Evolutionary conservation across 495 filamentous ascomycete genomes (phyloP).

Genomic region (Parathielavia appendiculata): DNA sequence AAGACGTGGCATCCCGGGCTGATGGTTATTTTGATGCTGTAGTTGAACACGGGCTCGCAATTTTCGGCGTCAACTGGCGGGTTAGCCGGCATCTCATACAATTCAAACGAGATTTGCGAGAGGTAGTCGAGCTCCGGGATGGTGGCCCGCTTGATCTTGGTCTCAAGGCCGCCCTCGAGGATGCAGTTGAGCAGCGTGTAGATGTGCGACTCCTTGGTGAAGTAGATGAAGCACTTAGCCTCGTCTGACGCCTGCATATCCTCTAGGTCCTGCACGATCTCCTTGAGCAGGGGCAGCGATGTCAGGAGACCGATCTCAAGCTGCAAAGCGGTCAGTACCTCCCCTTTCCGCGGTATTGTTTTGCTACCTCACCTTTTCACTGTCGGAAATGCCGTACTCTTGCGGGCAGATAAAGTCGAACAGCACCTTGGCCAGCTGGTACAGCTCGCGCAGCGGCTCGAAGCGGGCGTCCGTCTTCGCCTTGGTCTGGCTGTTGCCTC

Average conservation of each 20-base stretch:
- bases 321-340: constrained; percentile 24
- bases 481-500: constrained; percentile 69
- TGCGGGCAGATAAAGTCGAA: constrained; percentile 99
- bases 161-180: constrained; percentile 89
- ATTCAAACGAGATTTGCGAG: constrained; percentile 94
- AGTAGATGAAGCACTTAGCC: constrained; percentile 96
- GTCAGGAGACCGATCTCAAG: constrained; percentile 95
- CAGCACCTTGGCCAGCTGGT: constrained; percentile 85
- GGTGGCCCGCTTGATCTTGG: constrained; percentile 79
- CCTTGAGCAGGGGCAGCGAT: constrained; percentile 83
- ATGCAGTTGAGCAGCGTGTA: constrained; percentile 98
- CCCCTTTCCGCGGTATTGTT: not conserved
- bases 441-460: constrained; percentile 83
- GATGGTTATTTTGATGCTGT: constrained; percentile 93
- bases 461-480: constrained; percentile 80
- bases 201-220: constrained; percentile 98
- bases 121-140: constrained; percentile 97
- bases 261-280: constrained; percentile 95
- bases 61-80: constrained; percentile 41
- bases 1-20: constrained; percentile 93
- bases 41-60: constrained; percentile 59
- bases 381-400: constrained; percentile 91
- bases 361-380: constrained; percentile 61
- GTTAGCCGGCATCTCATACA: constrained; percentile 88
- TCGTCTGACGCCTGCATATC: constrained; percentile 90